Percentiles rank a stretch among this genome's conserved stretches.
Evolutionary conservation across 2,329 filamentous ascomycete genomes (phyloP).

Genomic region (Alternaria panax): DNA sequence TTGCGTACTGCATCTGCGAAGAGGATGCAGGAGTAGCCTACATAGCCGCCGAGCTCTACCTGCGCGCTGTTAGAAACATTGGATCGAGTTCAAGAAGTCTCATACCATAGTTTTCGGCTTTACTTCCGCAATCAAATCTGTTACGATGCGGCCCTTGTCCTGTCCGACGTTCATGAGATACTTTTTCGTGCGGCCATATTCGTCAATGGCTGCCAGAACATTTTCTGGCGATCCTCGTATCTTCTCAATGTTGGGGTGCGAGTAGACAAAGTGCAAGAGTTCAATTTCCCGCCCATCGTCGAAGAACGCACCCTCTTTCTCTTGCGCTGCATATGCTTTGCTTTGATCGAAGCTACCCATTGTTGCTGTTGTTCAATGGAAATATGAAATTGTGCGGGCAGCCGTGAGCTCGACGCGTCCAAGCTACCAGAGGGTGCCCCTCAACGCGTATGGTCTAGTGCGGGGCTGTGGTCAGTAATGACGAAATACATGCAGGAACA

Average conservation of each 20-base stretch:
- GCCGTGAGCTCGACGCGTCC: constrained; percentile 31
- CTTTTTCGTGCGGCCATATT: constrained; percentile 69
- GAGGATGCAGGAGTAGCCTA: constrained; percentile 81
- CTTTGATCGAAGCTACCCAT: constrained; percentile 49
- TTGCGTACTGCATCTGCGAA: constrained; percentile 72
- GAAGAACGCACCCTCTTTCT: constrained; percentile 53
- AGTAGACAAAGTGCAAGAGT: constrained; percentile 73
- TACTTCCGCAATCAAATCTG: constrained; percentile 69
- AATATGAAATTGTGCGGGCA: constrained; percentile 16
- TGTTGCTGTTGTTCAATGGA: constrained; percentile 23
- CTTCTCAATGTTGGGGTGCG: constrained; percentile 66
- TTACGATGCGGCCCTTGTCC: constrained; percentile 75
- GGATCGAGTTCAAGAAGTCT: neutral
- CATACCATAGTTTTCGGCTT: constrained; percentile 71
- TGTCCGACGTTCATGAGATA: constrained; percentile 83
- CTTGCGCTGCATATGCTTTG: constrained; percentile 59
- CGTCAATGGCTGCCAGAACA: constrained; percentile 74
- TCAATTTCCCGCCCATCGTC: constrained; percentile 79
- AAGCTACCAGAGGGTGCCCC: constrained; percentile 20
- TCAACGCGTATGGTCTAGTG: constrained; percentile 39
- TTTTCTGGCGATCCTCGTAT: constrained; percentile 69
- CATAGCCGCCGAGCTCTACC: constrained; percentile 81
- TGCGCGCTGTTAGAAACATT: constrained; percentile 27
- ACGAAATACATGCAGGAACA: constrained; percentile 30
- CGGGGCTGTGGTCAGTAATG: constrained; percentile 33